Evolutionary conservation across 1,284 basidiomycete genomes (phyloP).

Genomic region (Sparassis latifolia): DNA sequence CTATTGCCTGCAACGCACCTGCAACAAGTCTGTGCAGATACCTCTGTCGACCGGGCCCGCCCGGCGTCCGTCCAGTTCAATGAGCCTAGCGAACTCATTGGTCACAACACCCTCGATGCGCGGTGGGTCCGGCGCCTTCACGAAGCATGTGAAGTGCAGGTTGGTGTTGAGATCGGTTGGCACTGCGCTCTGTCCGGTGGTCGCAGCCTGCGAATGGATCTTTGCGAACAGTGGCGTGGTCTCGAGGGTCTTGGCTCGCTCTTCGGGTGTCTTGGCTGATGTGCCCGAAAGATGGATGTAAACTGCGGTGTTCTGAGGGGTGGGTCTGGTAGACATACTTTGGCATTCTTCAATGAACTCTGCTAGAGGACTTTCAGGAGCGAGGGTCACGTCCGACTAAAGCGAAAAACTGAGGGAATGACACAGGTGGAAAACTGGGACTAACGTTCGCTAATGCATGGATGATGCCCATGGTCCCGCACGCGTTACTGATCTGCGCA

Average conservation of each 20-base stretch:
- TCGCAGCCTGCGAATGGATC: slow-evolving; percentile 69
- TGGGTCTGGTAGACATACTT: slow-evolving; percentile 30
- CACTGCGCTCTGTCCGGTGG: slow-evolving; percentile 60
- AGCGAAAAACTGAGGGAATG: background rate
- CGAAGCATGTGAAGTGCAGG: slow-evolving; percentile 83
- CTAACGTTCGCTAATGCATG: slow-evolving; percentile 54
- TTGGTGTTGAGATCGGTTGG: slow-evolving; percentile 54
- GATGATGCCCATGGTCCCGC: slow-evolving; percentile 21
- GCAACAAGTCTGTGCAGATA: slow-evolving; percentile 51
- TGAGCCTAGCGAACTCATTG: slow-evolving; percentile 35
- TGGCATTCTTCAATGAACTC: slow-evolving; percentile 60
- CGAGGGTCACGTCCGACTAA: slow-evolving; percentile 53
- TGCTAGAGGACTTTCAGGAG: slow-evolving; percentile 49
- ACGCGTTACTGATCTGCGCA: slow-evolving; percentile 75
- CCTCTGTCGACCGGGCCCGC: slow-evolving; percentile 78
- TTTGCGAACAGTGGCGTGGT: slow-evolving; percentile 68
- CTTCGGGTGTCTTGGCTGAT: slow-evolving; percentile 57
- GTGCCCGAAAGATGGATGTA: background rate
- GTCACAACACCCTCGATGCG: slow-evolving; percentile 26
- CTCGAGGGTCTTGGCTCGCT: slow-evolving; percentile 71
- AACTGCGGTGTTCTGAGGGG: background rate
- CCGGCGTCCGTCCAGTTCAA: slow-evolving; percentile 80
- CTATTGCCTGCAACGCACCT: slow-evolving; percentile 30
- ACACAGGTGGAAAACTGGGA: background rate
- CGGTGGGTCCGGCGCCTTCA: slow-evolving; percentile 50